phyloP scores from a whole-genome alignment of 768 basidiomycete species.

The Coprinellus aureogranulatus region DNA sequence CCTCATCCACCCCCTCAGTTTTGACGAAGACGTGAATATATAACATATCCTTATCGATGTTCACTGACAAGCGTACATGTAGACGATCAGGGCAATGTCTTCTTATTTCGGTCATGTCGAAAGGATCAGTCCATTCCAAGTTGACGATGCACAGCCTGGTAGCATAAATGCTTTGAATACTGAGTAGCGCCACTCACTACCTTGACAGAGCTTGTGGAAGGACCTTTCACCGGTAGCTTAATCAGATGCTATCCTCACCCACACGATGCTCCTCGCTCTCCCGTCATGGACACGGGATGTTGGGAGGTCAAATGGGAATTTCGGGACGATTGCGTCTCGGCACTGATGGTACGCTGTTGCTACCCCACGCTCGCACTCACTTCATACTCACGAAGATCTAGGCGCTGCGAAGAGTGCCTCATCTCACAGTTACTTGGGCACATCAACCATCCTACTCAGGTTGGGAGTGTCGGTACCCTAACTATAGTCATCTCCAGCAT shows the following conservation, averaged over 20 bases:
- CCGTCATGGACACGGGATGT: constrained; percentile 56
- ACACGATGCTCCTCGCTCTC: constrained; percentile 55
- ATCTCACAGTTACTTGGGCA: constrained; percentile 77
- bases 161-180: too few species aligned
- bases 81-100: constrained; percentile 55
- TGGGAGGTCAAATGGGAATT: constrained; percentile 82
- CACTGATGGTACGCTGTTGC: constrained; percentile 54
- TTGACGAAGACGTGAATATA: constrained; percentile 57
- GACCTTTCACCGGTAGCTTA: background rate
- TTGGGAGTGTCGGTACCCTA: constrained; percentile 2
- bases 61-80: background rate
- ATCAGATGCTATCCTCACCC: constrained; percentile 41
- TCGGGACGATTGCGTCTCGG: constrained; percentile 71
- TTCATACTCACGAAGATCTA: constrained; percentile 23
- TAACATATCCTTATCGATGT: background rate
- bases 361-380: background rate
- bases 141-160: constrained; percentile 4
- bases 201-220: background rate
- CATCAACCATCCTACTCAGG: constrained; percentile 44
- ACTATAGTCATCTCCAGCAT: constrained; percentile 14
- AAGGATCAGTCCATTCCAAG: constrained; percentile 39
- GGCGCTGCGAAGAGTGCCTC: constrained; percentile 69
- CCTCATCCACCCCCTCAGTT: constrained; percentile 56
- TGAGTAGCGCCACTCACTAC: too few species aligned
- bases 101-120: constrained; percentile 67